Conservation (phyloP, 2,329 filamentous ascomycete genomes). For the Stemphylium vesicarium region DNA sequence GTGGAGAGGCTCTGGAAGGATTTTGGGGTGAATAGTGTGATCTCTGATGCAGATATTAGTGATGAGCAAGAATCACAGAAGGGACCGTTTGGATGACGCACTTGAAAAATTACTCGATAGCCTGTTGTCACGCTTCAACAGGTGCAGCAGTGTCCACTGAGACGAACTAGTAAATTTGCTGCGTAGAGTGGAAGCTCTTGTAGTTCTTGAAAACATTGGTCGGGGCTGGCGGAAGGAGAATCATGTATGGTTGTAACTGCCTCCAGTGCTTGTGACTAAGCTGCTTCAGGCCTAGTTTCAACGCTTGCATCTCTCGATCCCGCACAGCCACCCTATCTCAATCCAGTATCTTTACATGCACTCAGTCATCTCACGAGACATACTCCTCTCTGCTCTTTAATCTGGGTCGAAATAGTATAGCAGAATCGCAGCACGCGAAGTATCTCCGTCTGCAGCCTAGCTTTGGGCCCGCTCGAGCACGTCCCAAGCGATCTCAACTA, state of each 20-base stretch:
- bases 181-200: not conserved
- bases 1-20: not conserved
- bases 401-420: not conserved
- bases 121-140: not conserved
- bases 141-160: not conserved
- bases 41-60: not conserved
- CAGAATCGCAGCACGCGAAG: not conserved
- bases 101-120: slow-evolving; percentile 13
- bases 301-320: slow-evolving; percentile 2
- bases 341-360: not conserved
- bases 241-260: slow-evolving; percentile 9
- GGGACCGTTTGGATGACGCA: slow-evolving; percentile 10
- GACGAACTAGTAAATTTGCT: not conserved
- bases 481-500: not conserved
- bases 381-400: not conserved
- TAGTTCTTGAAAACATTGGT: slow-evolving; percentile 18
- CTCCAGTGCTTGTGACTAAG: slow-evolving; percentile 5
- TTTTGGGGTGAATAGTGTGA: not conserved
- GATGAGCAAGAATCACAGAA: not conserved
- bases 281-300: slow-evolving; percentile 14
- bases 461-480: not conserved
- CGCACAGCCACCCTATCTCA: slow-evolving; percentile 6
- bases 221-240: slow-evolving; percentile 5
- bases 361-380: not conserved
- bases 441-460: not conserved